A percentile compares a stretch with the other conserved stretches of the same genome.
phyloP scores from a whole-genome alignment of 805 yeast species.

The Yarrowia sp. region DNA sequence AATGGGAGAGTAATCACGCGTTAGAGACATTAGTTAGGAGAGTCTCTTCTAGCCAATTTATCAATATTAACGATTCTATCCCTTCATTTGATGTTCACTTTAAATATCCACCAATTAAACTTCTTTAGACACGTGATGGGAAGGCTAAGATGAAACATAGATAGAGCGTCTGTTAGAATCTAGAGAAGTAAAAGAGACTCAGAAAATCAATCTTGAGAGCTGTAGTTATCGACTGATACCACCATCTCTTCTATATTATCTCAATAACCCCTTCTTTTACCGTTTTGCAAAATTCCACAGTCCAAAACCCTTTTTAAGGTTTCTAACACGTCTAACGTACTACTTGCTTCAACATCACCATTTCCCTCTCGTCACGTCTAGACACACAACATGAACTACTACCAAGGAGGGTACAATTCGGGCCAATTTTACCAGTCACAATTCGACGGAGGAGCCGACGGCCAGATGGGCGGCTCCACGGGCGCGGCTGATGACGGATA shows the following conservation, averaged over 20 bases:
- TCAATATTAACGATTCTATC: no score
- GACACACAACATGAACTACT: slow-evolving; percentile 21
- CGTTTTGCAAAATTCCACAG: not conserved
- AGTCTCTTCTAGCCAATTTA: no score
- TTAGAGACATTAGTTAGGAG: no score
- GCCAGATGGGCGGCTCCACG: slow-evolving; percentile 17
- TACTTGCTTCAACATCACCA: slow-evolving; percentile 12
- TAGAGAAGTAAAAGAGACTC: not conserved
- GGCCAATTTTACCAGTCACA: slow-evolving; percentile 22
- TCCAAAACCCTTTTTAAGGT: not conserved
- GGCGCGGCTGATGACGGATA: not conserved
- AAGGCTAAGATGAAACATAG: not conserved
- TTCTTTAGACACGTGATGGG: not conserved
- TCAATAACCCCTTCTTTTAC: not conserved
- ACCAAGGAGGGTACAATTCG: slow-evolving; percentile 14
- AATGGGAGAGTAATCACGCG: no score
- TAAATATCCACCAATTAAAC: not conserved
- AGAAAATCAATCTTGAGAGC: no score
- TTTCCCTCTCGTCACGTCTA: slow-evolving; percentile 1
- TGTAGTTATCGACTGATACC: no score
- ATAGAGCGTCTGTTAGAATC: not conserved
- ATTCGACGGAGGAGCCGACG: slow-evolving; percentile 1
- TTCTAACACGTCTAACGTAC: slow-evolving; percentile 5
- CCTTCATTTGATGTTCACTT: not conserved
- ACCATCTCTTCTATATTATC: not conserved